A percentile compares a stretch with the other conserved stretches of the same genome.
Conservation (phyloP, 768 basidiomycete species). For the Sarcomyxa edulis region DNA sequence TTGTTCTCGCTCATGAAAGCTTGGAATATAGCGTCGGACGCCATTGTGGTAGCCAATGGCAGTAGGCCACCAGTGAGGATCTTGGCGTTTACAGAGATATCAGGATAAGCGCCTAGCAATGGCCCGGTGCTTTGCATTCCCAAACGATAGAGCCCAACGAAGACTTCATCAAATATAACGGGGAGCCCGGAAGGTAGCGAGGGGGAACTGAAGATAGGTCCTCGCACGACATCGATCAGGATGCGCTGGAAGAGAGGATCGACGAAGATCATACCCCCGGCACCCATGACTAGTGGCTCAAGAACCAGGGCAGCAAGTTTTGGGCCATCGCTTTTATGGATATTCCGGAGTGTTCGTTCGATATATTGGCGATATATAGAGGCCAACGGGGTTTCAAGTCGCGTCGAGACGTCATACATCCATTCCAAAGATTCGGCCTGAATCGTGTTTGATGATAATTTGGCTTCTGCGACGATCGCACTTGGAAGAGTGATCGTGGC, state of each 20-base stretch:
- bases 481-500: constrained; percentile 50
- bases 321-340: constrained; percentile 34
- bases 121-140: constrained; percentile 62
- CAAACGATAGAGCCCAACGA: constrained; percentile 86
- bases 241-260: constrained; percentile 94
- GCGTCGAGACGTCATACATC: constrained; percentile 65
- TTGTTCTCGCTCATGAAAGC: constrained; percentile 76
- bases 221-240: constrained; percentile 76
- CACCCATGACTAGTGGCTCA: constrained; percentile 91
- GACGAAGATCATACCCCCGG: constrained; percentile 95
- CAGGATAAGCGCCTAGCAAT: constrained; percentile 70
- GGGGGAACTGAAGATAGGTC: constrained; percentile 24
- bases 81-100: constrained; percentile 91
- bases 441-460: constrained; percentile 16
- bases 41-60: constrained; percentile 82
- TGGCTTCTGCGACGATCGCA: constrained; percentile 29
- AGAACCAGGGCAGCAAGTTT: constrained; percentile 74
- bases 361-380: constrained; percentile 59
- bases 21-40: constrained; percentile 72
- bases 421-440: constrained; percentile 43
- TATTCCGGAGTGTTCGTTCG: constrained; percentile 37
- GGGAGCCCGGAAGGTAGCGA: constrained; percentile 66
- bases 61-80: constrained; percentile 90
- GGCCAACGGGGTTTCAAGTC: constrained; percentile 61
- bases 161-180: constrained; percentile 95